Percentiles rank a stretch among this genome's conserved stretches.
These are phyloP conservation scores for Kodamaea lidongshanica DNA, from an alignment of 805 yeast genomes.

Conservation along the genomic window DNA sequence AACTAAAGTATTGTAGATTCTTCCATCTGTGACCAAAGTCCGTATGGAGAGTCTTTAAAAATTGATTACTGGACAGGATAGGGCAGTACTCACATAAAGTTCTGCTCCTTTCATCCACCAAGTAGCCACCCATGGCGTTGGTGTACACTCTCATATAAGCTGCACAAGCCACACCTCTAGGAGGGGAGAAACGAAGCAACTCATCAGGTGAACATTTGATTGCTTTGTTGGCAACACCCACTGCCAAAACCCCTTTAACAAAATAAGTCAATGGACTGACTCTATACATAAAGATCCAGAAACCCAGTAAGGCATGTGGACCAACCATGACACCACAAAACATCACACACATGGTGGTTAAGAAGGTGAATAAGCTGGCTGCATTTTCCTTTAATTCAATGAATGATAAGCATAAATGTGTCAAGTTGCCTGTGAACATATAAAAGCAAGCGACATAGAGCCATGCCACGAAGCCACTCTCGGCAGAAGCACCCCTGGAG, in stretches of 20 bases:
- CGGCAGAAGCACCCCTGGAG: conserved; percentile 45
- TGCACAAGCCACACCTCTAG: conserved; percentile 59
- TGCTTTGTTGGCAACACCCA: conserved; percentile 44
- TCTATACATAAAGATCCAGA: conserved; percentile 82
- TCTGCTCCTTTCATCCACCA: conserved; percentile 47
- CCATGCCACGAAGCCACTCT: conserved; percentile 58
- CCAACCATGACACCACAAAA: conserved; percentile 76
- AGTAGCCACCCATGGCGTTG: conserved; percentile 45
- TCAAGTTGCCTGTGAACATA: conserved; percentile 52
- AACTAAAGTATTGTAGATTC: conserved; percentile 50
- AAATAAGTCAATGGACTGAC: conserved; percentile 69
- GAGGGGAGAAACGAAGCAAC: conserved; percentile 29
- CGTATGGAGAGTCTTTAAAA: conserved; percentile 43
- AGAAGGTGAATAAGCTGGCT: conserved; percentile 50
- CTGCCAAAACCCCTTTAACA: conserved; percentile 47
- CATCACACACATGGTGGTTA: conserved; percentile 56
- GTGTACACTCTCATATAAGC: conserved; percentile 45
- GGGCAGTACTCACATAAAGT: conserved; percentile 48
- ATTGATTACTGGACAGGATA: conserved; percentile 51
- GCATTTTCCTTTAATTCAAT: conserved; percentile 56
- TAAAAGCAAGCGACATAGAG: conserved; percentile 37
- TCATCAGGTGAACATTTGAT: conserved; percentile 25
- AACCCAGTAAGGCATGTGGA: conserved; percentile 61
- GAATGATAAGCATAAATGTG: conserved; percentile 54
- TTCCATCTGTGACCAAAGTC: conserved; percentile 54